Base-by-base conservation (phyloP, 2,329 filamentous ascomycete species). In the Aspergillus hiratsukae region DNA sequence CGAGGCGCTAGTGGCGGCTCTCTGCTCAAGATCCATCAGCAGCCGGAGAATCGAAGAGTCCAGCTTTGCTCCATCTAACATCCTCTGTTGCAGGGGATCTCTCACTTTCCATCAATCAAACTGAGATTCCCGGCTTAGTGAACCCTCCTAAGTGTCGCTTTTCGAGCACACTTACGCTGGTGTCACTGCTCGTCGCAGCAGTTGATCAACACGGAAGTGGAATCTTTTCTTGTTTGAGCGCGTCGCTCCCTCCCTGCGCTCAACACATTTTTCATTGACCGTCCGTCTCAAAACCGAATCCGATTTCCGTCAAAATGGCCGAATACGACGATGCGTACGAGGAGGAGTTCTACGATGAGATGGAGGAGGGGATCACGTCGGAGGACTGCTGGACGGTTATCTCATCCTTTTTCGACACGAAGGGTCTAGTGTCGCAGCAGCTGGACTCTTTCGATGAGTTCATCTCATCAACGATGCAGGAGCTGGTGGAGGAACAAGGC, bases 381-480 rank as follows among this genome's bases (percentile, higher is more conserved):
- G 94, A 97, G 79, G 95, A 99, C 77, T 97, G 91, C 80, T 99
- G 95, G 94, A 89, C 89, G 63, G 93, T 97, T 69, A 97, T 99
- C 72, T 91, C 90, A 55, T 89, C 94, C 9, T 97, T 97, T 80
- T 99, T 99, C 78, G 91, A 97, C 66, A 84, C 87, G 61, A 99
- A 97, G 77, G 93, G 94, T 68, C 83, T 99, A 31, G 94, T 96
- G 23, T 96, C 94, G 17, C 93, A 99, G 76, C 94, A 99, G 79
- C 87, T 97, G 61, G 93, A 97, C 73, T 99, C 95, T 0, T 99
- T 96, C 77, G 91, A 99, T 76, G 92, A 97, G 72, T 99, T 99
- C 69, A 92, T 94, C 56, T 87, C 88, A 58, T 91, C 90, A 23
- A 97, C 92, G 0, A 93, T 99, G 76, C 92, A 97, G 70, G 90